A percentile compares a stretch with the other conserved stretches of the same genome.
phyloP scores from a whole-genome alignment of 2,329 filamentous ascomycete genomes.

The Alternaria sp. region DNA sequence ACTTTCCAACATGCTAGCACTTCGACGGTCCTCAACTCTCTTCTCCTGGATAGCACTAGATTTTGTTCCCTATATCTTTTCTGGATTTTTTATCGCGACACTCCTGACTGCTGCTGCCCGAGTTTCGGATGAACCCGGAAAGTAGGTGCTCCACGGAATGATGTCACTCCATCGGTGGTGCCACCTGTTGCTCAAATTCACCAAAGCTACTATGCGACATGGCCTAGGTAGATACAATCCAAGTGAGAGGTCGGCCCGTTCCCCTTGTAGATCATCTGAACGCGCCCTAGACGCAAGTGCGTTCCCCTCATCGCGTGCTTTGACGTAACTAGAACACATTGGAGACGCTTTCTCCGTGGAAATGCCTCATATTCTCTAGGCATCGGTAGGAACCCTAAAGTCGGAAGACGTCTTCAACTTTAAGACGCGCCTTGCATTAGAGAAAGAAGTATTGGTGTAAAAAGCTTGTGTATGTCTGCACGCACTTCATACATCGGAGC shows the following conservation, averaged over 20 bases:
- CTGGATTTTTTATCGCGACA: too few species aligned
- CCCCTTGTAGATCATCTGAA: constrained; percentile 4
- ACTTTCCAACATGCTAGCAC: constrained; percentile 4
- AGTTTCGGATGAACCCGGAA: too few species aligned
- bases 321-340: background rate
- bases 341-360: constrained; percentile 9
- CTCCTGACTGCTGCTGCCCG: too few species aligned
- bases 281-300: background rate
- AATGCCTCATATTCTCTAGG: background rate
- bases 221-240: background rate
- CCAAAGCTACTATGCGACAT: background rate
- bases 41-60: background rate
- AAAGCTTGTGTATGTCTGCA: too few species aligned
- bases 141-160: too few species aligned
- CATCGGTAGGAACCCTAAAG: background rate
- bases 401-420: background rate
- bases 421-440: too few species aligned
- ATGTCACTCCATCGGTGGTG: too few species aligned
- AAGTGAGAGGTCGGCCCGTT: background rate
- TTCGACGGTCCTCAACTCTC: background rate
- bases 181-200: background rate
- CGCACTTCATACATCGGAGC: too few species aligned
- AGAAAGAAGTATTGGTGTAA: too few species aligned
- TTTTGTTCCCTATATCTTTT: too few species aligned
- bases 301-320: background rate